These are phyloP conservation scores for Talaromyces amestolkiae DNA, from an alignment of 2,329 filamentous ascomycete species.

Conservation along the genomic window DNA sequence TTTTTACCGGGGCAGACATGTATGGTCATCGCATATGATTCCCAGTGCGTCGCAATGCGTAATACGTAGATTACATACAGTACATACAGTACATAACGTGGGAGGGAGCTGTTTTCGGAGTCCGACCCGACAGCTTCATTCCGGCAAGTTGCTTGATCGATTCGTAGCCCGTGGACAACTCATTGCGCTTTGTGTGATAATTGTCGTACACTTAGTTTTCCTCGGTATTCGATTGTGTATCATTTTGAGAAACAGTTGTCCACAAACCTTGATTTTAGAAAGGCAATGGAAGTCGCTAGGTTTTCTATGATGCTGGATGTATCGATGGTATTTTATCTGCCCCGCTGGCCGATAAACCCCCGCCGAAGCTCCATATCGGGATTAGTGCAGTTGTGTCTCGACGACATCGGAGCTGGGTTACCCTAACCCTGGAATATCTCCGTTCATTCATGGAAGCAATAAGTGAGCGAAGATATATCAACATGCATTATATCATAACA, in stretches of 20 bases:
- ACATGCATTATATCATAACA: background rate
- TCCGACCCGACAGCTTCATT: slow-evolving; percentile 13
- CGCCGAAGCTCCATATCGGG: slow-evolving; percentile 18
- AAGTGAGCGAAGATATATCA: background rate
- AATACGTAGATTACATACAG: background rate
- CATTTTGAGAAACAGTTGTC: background rate
- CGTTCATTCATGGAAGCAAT: background rate
- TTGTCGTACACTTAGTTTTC: background rate
- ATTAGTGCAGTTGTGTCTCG: slow-evolving; percentile 1
- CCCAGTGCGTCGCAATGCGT: background rate
- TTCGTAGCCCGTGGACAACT: slow-evolving; percentile 1
- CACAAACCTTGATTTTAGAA: background rate
- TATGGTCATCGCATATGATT: background rate
- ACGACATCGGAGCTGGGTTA: slow-evolving; percentile 18
- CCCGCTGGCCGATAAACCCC: slow-evolving; percentile 19
- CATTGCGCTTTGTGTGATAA: background rate
- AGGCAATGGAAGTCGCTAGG: background rate
- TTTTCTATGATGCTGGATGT: background rate
- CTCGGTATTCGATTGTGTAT: background rate
- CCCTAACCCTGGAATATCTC: background rate
- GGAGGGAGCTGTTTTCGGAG: slow-evolving; percentile 17
- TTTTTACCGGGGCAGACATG: background rate
- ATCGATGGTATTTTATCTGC: slow-evolving; percentile 12
- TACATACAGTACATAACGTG: background rate
- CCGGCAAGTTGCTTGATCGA: background rate